Evolutionary conservation across 371 early-diverging fungal genomes (phyloP).

Genomic region (Dinochytrium kinnereticum): DNA sequence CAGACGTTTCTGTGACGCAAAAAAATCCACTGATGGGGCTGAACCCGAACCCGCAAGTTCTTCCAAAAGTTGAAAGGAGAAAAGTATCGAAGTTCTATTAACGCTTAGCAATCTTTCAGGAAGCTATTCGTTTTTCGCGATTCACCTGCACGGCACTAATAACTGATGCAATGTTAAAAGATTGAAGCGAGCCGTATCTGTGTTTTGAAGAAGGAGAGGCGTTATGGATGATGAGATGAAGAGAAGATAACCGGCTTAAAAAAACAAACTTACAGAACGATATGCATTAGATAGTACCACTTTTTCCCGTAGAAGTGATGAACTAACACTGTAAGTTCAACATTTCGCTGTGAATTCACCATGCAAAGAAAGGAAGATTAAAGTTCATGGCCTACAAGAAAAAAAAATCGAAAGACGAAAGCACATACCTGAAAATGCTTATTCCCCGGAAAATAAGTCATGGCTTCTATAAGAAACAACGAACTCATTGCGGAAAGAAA

Average conservation of each 20-base stretch:
- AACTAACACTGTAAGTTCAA: constrained; percentile 57
- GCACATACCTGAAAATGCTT: constrained; percentile 51
- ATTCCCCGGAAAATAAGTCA: constrained; percentile 57
- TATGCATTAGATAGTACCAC: constrained; percentile 55
- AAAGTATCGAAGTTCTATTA: constrained; percentile 48
- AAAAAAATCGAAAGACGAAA: too few relatives aligned
- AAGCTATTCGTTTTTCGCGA: neutral
- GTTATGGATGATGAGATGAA: too few relatives aligned
- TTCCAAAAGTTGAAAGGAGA: constrained; percentile 45
- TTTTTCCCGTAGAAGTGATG: constrained; percentile 58
- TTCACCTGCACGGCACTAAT: constrained; percentile 52
- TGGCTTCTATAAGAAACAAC: constrained; percentile 51
- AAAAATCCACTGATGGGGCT: constrained; percentile 43
- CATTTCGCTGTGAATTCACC: constrained; percentile 46
- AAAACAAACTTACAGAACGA: constrained; percentile 38
- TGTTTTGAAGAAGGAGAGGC: too few relatives aligned
- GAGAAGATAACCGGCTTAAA: neutral
- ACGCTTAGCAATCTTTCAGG: neutral
- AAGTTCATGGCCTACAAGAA: too few relatives aligned
- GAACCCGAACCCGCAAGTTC: constrained; percentile 51
- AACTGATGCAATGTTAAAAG: constrained; percentile 56
- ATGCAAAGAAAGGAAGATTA: too few relatives aligned
- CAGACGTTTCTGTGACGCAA: constrained; percentile 40
- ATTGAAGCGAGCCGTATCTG: constrained; percentile 49
- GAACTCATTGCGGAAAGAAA: constrained; percentile 45